Evolutionary conservation across 1,139 yeast species (phyloP).

Genomic region (Starmera stellimalicola): DNA sequence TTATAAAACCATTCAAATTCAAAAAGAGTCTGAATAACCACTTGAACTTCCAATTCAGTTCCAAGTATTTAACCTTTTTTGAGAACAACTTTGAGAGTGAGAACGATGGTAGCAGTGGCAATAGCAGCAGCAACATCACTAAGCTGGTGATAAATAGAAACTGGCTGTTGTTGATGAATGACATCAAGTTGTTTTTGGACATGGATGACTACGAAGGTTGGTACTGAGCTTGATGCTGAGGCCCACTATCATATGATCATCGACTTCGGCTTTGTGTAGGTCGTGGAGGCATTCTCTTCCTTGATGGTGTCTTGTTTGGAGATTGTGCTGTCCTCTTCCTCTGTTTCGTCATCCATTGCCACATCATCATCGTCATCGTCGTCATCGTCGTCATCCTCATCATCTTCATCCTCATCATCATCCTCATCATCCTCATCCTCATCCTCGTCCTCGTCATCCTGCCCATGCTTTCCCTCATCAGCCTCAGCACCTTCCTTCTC

Average conservation of each 20-base stretch:
- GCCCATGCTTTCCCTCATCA: slow-evolving; percentile 23
- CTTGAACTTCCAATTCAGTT: slow-evolving; percentile 13
- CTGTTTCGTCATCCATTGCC: slow-evolving; percentile 7
- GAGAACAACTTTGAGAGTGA: slow-evolving; percentile 9
- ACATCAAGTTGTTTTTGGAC: slow-evolving; percentile 10
- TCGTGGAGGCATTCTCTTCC: not conserved
- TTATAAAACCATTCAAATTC: slow-evolving; percentile 19
- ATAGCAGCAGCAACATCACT: not conserved
- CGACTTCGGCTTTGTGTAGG: not conserved
- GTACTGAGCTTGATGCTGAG: slow-evolving; percentile 9
- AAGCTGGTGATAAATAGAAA: slow-evolving; percentile 5
- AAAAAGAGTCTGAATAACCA: slow-evolving; percentile 18
- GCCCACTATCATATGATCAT: not conserved
- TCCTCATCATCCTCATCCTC: slow-evolving; percentile 28
- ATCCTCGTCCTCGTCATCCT: slow-evolving; percentile 22
- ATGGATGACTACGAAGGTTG: slow-evolving; percentile 21
- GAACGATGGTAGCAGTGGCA: not conserved
- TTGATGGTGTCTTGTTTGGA: not conserved
- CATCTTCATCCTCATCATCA: slow-evolving; percentile 26
- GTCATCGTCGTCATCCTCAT: slow-evolving; percentile 2
- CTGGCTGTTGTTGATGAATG: slow-evolving; percentile 18
- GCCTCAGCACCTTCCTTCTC: slow-evolving; percentile 22
- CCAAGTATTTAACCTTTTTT: slow-evolving; percentile 13
- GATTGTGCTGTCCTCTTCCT: slow-evolving; percentile 13
- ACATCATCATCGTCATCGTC: not conserved